Evolutionary conservation across 2,329 filamentous ascomycete genomes (phyloP), one percentile per base, ranked within the genome.

Genomic region (Sporothrix luriei): DNA sequence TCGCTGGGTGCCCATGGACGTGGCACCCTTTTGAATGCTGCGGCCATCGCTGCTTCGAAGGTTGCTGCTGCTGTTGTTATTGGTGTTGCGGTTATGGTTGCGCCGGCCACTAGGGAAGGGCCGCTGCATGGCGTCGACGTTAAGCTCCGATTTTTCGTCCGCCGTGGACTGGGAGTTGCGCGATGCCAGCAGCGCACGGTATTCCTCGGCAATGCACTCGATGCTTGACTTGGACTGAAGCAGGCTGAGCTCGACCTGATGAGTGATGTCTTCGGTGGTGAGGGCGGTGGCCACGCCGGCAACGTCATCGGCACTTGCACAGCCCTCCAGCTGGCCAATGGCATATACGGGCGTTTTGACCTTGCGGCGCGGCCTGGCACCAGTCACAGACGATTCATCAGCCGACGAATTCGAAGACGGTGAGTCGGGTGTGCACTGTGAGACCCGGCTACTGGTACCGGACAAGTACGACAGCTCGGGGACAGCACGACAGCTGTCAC

Each of bases 331-430:
- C 73, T 86, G 84, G 16, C 83, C 83, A 69, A 86, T 83, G 11
- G 78, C 77, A 54, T 79, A 79, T 26, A 85, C 82, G 0, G 84
- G 84, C 1, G 84, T 86, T 75, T 85, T 86, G 51, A 83, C 82
- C 66, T 82, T 82, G 40, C 82, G 80, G 69, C 83, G 80, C 73
- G 79, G 78, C 7, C 75, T 76, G n/a, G 21, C 6, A 7, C 9
- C 11, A 19, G 68, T 24, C 2, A 77, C 78, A 6, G 73, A 68
- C 2, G 72, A 68, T 1, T 24, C 43, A n/a, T 75, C 67, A 11
- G 19, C 46, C 0, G 67, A 69, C 0, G 29, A 49, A 19, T 38
- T 29, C 2, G 71, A 69, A 2, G 38, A 61, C 3, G 74, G 73
- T 2, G 74, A 75, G 49, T 75, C 72, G 3, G 77, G 68, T 9